Base-by-base conservation (phyloP, 805 yeast genomes). In the Lipomyces chichibuensis region DNA sequence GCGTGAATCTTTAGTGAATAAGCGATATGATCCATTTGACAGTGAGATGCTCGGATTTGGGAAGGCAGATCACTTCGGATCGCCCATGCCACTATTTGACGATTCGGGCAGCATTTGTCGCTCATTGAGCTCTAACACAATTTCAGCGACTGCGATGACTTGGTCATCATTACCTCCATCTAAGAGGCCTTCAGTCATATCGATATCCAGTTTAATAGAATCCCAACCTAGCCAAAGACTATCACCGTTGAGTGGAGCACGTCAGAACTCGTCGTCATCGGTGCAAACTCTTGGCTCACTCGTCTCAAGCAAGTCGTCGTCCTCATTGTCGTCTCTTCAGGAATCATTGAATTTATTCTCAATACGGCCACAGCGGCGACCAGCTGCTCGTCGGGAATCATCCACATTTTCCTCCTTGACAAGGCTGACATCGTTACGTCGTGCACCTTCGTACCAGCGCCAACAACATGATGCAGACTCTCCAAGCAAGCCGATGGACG, bases 301-400 rank as follows among this genome's bases (percentile, higher is more conserved):
- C 32, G 37, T 32, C 39, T 57, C 64, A 8, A 35, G 37, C 29
- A 25, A 17, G 32, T 39, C 64, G 3, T 57, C 65, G 7, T 57
- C 66, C 17, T 59, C 65, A 8, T 37, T 61, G n/a, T 33, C 60
- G 2, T 66, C 69, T 1, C 54, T 56, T 25, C 60, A 59, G 11
- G 46, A 57, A 17, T 59, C 66, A 5, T 14, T 62, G 11, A 56
- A 58, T 13, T 20, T 64, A 14, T 55, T 62, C 20, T 25, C 60
- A 9, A 29, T 59, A n/a, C 27, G 57, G 29, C 53, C 61, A 11
- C 51, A 17, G 29, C 53, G 57, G 6, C 25, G 25, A 6, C 49
- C 59, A 9, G 62, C 68, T 20, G 65, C 65, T 8, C 53, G 69
- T 14, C 64, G 69, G 32, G 69, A 66, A 60, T 66, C 69, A 9